phyloP scores from a whole-genome alignment of 2,329 filamentous ascomycete genomes.

The Parastagonospora nodorum region DNA sequence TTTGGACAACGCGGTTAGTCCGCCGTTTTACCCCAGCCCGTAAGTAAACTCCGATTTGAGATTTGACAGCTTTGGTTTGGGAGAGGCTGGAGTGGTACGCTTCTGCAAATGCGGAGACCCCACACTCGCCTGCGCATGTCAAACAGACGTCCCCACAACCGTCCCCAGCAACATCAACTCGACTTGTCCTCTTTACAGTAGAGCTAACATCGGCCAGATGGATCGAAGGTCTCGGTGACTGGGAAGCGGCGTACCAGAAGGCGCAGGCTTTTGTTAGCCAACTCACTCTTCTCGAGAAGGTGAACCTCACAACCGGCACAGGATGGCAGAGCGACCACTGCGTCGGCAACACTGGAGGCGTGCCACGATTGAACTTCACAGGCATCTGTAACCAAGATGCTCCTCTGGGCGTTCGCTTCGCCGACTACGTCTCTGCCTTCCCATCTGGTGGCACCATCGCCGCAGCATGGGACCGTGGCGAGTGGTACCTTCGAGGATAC shows the following conservation, averaged over 20 bases:
- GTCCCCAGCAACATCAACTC: neutral
- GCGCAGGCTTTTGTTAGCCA: conserved; percentile 81
- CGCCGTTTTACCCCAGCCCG: conserved; percentile 81
- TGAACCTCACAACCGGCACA: conserved; percentile 90
- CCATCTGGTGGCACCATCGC: conserved; percentile 78
- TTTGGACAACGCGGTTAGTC: conserved; percentile 50
- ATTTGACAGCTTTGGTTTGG: neutral
- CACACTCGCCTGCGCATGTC: neutral
- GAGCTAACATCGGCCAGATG: conserved; percentile 54
- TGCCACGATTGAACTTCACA: conserved; percentile 72
- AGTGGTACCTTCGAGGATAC: conserved; percentile 71
- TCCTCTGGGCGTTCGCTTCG: conserved; percentile 77
- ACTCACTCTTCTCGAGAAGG: conserved; percentile 84
- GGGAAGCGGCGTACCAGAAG: conserved; percentile 76
- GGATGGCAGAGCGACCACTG: conserved; percentile 63
- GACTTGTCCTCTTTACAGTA: neutral
- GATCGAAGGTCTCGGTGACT: conserved; percentile 73
- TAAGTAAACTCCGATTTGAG: conserved; percentile 17
- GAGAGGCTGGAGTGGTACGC: neutral
- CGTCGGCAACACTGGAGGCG: conserved; percentile 74
- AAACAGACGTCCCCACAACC: neutral
- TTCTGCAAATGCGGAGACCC: conserved; percentile 1
- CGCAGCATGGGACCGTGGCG: conserved; percentile 77
- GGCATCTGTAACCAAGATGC: conserved; percentile 86
- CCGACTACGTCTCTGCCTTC: conserved; percentile 83